These are phyloP conservation scores for Monosporascus cannonballus DNA, from an alignment of 2,329 filamentous ascomycete species.

Conservation along the genomic window DNA sequence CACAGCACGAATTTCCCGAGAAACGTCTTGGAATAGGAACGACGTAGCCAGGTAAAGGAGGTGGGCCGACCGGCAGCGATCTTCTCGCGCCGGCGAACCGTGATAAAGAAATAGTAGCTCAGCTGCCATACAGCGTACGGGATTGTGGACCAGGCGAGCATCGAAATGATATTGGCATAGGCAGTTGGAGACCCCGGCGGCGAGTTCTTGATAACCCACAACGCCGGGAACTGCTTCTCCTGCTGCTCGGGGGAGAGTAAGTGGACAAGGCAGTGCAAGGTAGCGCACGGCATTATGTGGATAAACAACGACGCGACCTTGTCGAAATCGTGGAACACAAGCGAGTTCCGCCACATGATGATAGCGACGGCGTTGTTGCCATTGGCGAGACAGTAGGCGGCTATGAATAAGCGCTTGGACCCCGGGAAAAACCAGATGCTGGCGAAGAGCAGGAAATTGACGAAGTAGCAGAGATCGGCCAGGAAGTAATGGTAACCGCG, in stretches of 20 bases:
- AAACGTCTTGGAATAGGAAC: conserved; percentile 83
- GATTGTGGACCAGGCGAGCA: conserved; percentile 91
- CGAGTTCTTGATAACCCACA: conserved; percentile 71
- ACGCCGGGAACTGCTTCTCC: conserved; percentile 69
- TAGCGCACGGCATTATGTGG: conserved; percentile 96
- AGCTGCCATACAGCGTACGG: conserved; percentile 94
- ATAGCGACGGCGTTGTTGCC: conserved; percentile 98
- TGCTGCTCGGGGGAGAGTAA: conserved; percentile 63
- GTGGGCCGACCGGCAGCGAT: conserved; percentile 94
- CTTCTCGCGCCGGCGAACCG: conserved; percentile 87
- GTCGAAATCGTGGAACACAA: conserved; percentile 97
- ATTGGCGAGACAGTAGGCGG: conserved; percentile 85
- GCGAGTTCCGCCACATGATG: conserved; percentile 97
- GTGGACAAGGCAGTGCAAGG: conserved; percentile 88
- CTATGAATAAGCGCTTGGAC: conserved; percentile 87
- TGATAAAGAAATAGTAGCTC: conserved; percentile 90
- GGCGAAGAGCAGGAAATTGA: conserved; percentile 78
- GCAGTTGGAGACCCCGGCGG: conserved; percentile 68
- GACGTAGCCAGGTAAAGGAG: conserved; percentile 94
- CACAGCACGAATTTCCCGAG: conserved; percentile 80
- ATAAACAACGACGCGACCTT: conserved; percentile 99
- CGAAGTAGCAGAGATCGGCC: conserved; percentile 96
- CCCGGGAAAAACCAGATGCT: conserved; percentile 86
- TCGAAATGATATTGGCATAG: conserved; percentile 69
- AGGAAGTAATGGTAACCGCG: conserved; percentile 96